phyloP scores from a whole-genome alignment of 1,284 basidiomycete genomes.

The Apiotrichum porosum region DNA sequence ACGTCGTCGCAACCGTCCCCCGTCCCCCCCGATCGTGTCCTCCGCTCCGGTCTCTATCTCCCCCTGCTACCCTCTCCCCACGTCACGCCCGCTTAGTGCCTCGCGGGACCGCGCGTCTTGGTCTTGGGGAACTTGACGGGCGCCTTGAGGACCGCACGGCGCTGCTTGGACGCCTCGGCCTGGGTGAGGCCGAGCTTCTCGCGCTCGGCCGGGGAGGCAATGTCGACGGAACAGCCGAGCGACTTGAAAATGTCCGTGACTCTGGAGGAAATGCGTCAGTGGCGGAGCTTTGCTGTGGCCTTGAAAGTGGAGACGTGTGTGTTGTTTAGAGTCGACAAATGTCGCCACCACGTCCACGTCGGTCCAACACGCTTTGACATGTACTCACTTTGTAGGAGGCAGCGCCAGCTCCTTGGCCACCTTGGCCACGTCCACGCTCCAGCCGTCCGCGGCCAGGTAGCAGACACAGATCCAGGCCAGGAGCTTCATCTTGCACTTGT shows the following conservation, averaged over 20 bases:
- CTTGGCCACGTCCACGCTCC: constrained; percentile 59
- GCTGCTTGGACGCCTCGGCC: constrained; percentile 58
- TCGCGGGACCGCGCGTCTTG: constrained; percentile 43
- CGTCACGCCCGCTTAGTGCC: constrained; percentile 12
- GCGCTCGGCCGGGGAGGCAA: constrained; percentile 60
- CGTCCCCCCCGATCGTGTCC: too few relatives aligned
- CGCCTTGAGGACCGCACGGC: constrained; percentile 64
- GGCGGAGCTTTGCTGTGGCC: too few relatives aligned
- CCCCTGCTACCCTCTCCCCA: too few relatives aligned
- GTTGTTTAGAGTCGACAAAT: background rate
- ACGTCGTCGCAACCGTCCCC: too few relatives aligned
- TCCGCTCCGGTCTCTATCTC: too few relatives aligned
- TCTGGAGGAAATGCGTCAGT: constrained; percentile 25
- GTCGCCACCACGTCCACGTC: too few relatives aligned
- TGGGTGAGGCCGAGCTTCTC: constrained; percentile 58
- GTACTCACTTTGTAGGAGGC: constrained; percentile 58
- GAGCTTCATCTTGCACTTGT: constrained; percentile 63
- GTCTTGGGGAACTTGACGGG: constrained; percentile 74
- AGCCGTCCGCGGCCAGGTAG: constrained; percentile 71
- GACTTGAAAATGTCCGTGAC: constrained; percentile 49
- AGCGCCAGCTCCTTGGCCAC: constrained; percentile 70
- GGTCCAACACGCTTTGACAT: too few relatives aligned
- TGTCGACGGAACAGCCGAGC: constrained; percentile 63
- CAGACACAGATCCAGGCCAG: constrained; percentile 73
- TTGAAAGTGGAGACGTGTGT: background rate